phyloP scores from a whole-genome alignment of 2,329 filamentous ascomycete species.

The Thielaviopsis populi region DNA sequence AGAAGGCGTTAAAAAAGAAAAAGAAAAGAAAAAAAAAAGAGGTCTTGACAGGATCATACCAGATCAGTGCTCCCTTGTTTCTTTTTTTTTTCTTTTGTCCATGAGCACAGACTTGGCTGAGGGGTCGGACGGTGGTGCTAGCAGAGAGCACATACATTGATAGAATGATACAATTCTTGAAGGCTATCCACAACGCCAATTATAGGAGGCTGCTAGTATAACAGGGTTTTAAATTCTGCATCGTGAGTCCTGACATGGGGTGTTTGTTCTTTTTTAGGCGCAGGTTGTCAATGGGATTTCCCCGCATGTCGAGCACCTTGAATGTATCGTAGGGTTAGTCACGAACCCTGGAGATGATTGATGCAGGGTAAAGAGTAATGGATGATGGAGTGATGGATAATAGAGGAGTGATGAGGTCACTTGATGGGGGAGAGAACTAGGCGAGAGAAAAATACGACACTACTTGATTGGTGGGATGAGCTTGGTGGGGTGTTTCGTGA shows the following conservation, averaged over 20 bases:
- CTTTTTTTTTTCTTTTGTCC: not conserved
- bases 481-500: not conserved
- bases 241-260: not conserved
- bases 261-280: not conserved
- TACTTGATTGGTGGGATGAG: not conserved
- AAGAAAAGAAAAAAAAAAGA: no score
- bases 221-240: not conserved
- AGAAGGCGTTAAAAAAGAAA: not conserved
- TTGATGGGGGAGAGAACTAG: not conserved
- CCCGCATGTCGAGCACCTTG: not conserved
- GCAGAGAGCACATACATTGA: not conserved
- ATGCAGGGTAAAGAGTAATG: no score
- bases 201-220: constrained; percentile 1
- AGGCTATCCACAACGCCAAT: not conserved
- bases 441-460: not conserved
- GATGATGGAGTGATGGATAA: not conserved
- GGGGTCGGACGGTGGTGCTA: not conserved
- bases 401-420: not conserved
- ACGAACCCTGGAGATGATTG: no score
- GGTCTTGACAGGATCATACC: not conserved
- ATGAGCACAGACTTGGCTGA: not conserved
- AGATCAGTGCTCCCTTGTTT: not conserved
- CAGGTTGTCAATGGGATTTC: no score
- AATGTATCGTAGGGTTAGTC: no score
- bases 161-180: not conserved